Evolutionary conservation across 2,329 filamentous ascomycete genomes (phyloP).

Genomic region (Decorospora gaudefroyi): DNA sequence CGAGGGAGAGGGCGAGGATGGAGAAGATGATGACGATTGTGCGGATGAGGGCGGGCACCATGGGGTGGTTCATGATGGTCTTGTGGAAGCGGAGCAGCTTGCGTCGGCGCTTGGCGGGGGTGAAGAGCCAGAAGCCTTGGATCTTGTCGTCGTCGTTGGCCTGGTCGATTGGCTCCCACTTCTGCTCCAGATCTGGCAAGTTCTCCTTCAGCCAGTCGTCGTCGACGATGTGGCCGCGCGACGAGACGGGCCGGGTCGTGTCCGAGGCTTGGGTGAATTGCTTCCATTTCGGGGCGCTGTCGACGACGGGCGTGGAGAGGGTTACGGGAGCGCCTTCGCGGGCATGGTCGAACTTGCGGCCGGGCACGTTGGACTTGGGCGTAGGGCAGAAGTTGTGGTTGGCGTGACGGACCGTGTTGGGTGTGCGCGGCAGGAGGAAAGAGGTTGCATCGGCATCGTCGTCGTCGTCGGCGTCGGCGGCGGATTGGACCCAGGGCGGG

Average conservation of each 20-base stretch:
- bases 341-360: slow-evolving; percentile 48
- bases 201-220: slow-evolving; percentile 56
- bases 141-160: slow-evolving; percentile 55
- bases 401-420: slow-evolving; percentile 41
- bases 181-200: slow-evolving; percentile 52
- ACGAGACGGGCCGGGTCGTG: slow-evolving; percentile 33
- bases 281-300: slow-evolving; percentile 48
- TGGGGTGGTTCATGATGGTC: slow-evolving; percentile 75
- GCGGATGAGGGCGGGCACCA: slow-evolving; percentile 83
- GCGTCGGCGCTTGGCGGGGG: slow-evolving; percentile 54
- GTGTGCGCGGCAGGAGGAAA: slow-evolving; percentile 44
- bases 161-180: slow-evolving; percentile 61
- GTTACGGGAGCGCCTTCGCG: slow-evolving; percentile 47
- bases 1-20: slow-evolving; percentile 76
- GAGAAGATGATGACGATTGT: slow-evolving; percentile 83
- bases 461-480: slow-evolving; percentile 46
- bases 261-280: slow-evolving; percentile 44
- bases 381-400: slow-evolving; percentile 48
- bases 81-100: slow-evolving; percentile 67
- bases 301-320: slow-evolving; percentile 40
- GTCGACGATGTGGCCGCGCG: slow-evolving; percentile 45
- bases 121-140: slow-evolving; percentile 56
- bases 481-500: slow-evolving; percentile 48
- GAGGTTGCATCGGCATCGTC: slow-evolving; percentile 39
- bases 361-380: slow-evolving; percentile 46